Conservation (phyloP, 345 rosid genomes). For the Salix caprea region DNA sequence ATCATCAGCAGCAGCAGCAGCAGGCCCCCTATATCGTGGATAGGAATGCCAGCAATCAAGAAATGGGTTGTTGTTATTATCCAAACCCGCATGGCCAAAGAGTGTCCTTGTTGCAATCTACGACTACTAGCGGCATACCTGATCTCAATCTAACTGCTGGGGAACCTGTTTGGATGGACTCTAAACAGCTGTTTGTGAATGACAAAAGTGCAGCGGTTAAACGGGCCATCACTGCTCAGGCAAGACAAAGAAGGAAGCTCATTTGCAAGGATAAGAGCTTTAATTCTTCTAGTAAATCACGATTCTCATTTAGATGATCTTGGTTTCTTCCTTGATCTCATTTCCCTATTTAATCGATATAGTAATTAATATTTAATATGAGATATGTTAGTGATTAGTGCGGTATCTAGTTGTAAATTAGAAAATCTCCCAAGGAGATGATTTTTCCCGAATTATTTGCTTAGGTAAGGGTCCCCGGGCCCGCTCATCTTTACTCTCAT, state of each 20-base stretch:
- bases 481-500: not conserved
- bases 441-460: not conserved
- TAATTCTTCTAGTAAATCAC: conserved; percentile 1
- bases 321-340: not conserved
- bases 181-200: not conserved
- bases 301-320: conserved; percentile 9
- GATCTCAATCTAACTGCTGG: conserved; percentile 27
- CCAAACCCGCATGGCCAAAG: not conserved
- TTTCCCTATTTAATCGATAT: not conserved
- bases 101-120: not conserved
- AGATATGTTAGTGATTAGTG: not conserved
- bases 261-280: conserved; percentile 25
- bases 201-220: not conserved
- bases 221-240: conserved; percentile 25
- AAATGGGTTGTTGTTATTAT: not conserved
- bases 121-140: conserved; percentile 1
- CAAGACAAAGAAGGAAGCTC: conserved; percentile 34
- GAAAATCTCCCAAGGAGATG: conserved; percentile 2
- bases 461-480: not conserved
- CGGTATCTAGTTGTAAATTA: conserved; percentile 4
- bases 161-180: conserved; percentile 12
- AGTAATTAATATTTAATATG: not conserved
- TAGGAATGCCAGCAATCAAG: not conserved
- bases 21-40: conserved; percentile 6
- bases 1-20: not conserved